Evolutionary conservation across 352 stramenopile species (phyloP).

Genomic region (Globisporangium alternatum): DNA sequence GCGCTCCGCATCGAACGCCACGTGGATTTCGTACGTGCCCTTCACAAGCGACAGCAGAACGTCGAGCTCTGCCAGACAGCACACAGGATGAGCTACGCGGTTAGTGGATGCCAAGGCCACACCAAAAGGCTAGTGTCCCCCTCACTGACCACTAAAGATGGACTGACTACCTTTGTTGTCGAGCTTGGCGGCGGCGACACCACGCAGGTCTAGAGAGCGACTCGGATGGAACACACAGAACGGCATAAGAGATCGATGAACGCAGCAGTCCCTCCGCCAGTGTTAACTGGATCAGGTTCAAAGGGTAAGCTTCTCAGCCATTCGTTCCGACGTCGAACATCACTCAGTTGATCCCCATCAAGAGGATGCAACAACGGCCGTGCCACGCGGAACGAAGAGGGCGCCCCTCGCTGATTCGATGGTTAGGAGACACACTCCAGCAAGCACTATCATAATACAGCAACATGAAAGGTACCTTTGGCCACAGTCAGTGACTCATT

Average conservation of each 20-base stretch:
- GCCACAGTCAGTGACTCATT: neutral
- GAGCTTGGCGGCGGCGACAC: neutral
- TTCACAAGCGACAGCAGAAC: slow-evolving; percentile 18
- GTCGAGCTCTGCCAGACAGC: slow-evolving; percentile 15
- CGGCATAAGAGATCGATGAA: slow-evolving; percentile 27
- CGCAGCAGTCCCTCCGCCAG: slow-evolving; percentile 59
- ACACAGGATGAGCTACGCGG: neutral
- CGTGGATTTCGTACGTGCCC: slow-evolving; percentile 21
- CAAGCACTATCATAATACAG: neutral
- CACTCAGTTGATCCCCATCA: neutral
- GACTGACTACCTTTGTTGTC: slow-evolving; percentile 1
- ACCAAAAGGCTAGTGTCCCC: neutral
- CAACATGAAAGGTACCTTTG: slow-evolving; percentile 19
- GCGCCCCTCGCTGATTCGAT: slow-evolving; percentile 51
- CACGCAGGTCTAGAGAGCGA: neutral
- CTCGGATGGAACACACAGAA: slow-evolving; percentile 14
- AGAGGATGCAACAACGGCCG: neutral
- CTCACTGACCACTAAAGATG: neutral
- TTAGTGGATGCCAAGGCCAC: slow-evolving; percentile 1
- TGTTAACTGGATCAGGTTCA: slow-evolving; percentile 65
- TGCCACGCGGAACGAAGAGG: slow-evolving; percentile 23
- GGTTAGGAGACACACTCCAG: slow-evolving; percentile 17
- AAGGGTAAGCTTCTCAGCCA: slow-evolving; percentile 63
- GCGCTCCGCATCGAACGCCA: slow-evolving; percentile 11
- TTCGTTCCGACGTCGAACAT: slow-evolving; percentile 15